These are phyloP conservation scores for Oenanthe javanica DNA, from an alignment of 140 eudicot species.

Conservation along the genomic window DNA sequence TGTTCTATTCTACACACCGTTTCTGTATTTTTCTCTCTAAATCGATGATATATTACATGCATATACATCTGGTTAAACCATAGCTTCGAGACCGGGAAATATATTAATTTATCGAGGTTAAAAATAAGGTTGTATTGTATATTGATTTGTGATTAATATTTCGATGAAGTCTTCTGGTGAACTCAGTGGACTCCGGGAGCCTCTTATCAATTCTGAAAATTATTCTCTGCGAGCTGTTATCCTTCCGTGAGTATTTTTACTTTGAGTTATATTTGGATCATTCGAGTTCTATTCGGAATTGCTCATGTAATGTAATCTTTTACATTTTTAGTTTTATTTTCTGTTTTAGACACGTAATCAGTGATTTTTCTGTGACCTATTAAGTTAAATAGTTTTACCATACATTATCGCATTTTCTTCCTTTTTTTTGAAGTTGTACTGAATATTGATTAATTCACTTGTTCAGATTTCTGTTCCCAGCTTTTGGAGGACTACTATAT, in stretches of 20 bases:
- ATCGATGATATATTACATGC: not conserved
- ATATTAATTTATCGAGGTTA: not conserved
- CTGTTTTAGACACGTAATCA: too few species aligned
- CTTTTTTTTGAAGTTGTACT: not conserved
- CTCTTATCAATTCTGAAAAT: conserved; percentile 34
- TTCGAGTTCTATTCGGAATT: too few species aligned
- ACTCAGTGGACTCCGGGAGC: conserved; percentile 33
- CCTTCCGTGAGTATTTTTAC: conserved; percentile 55
- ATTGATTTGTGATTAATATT: not conserved
- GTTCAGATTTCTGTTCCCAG: conserved; percentile 90
- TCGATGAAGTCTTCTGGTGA: conserved; percentile 47
- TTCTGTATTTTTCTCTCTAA: not conserved
- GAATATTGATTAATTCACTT: conserved; percentile 8
- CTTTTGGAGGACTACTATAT: conserved; percentile 90
- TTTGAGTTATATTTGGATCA: not conserved
- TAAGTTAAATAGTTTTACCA: too few species aligned
- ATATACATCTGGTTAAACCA: not conserved
- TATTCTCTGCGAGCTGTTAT: conserved; percentile 54
- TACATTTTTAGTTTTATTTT: too few species aligned
- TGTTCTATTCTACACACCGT: not conserved
- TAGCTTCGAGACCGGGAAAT: too few species aligned
- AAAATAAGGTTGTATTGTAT: not conserved
- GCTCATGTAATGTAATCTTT: too few species aligned
- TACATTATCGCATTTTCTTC: not conserved
- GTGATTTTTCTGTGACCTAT: too few species aligned